Conservation (phyloP, 129 eudicot species). For the Flaveria brownii region DNA sequence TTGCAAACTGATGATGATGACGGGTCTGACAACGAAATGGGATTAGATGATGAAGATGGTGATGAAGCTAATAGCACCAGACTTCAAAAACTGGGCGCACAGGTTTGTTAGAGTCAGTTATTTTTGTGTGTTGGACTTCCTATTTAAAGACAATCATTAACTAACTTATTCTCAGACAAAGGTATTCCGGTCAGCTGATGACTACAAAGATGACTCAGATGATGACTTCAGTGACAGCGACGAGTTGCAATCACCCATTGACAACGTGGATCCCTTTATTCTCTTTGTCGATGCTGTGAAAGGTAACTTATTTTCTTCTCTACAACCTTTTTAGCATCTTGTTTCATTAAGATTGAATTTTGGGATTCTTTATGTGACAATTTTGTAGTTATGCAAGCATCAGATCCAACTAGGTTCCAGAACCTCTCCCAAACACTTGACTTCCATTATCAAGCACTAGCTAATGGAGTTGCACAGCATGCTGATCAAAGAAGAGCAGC, state of each 20-base stretch:
- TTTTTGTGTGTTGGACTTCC: neutral
- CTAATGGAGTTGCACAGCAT: conserved; percentile 88
- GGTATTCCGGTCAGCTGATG: conserved; percentile 63
- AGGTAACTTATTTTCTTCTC: conserved; percentile 42
- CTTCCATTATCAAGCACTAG: conserved; percentile 78
- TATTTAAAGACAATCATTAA: neutral
- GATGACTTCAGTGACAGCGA: conserved; percentile 89
- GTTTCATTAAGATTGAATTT: neutral
- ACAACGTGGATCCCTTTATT: conserved; percentile 88
- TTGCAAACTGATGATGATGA: conserved; percentile 72
- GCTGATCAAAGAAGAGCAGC: conserved; percentile 81
- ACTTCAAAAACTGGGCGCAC: conserved; percentile 77
- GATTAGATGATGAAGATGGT: conserved; percentile 77
- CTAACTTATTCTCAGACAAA: conserved; percentile 53
- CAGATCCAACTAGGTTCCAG: conserved; percentile 77
- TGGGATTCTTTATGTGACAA: neutral
- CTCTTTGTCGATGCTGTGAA: conserved; percentile 81
- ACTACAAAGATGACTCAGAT: conserved; percentile 74
- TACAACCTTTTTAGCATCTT: neutral
- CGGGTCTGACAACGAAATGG: conserved; percentile 84
- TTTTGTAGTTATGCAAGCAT: conserved; percentile 67
- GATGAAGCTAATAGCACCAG: conserved; percentile 75
- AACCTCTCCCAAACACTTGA: conserved; percentile 79
- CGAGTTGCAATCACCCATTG: conserved; percentile 91
- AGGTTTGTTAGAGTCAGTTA: conserved; percentile 46